Base-by-base conservation (phyloP, 257 asterid genomes). In the Nyctanthes arbortristis region DNA sequence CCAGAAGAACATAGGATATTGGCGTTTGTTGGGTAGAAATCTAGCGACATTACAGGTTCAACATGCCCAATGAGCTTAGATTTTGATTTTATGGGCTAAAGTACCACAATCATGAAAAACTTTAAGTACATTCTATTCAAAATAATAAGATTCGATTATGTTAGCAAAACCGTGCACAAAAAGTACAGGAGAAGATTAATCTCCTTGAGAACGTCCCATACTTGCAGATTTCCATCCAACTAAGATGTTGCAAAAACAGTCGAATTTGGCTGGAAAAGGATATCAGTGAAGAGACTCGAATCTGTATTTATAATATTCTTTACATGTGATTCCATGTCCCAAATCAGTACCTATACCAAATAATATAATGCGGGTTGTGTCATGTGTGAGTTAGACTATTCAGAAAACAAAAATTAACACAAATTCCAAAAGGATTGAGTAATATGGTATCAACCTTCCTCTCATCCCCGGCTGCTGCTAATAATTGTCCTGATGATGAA, bases 401-500 rank as follows among this genome's bases (percentile, higher is more conserved):
- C n/a, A n/a, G n/a, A n/a, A n/a, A n/a, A n/a, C n/a, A n/a, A n/a
- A n/a, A n/a, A n/a, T 60, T 16, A 31, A 14, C 16, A 66, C 1
- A 12, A 34, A 73, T 37, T 5, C 33, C 27, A 22, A 61, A 62
- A 20, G 1, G 40, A 61, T 72, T 59, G 45, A 66, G 58, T 32
- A 58, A 22, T 49, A 64, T 20, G 36, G 64, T 65, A 64, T 35
- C 1, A 70, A 79, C 92, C 89, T 84, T 81, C 71, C 69, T 79
- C 72, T 77, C 86, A 68, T 81, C 80, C 36, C 92, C 92, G 34
- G 83, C 92, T 71, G 80, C 73, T 64, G 82, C 89, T 49, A 86
- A 73, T 59, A 73, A 77, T 67, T 66, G 71, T 57, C 86, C 83
- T 6, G 63, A 27, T 31, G 80, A 45, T 59, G 87, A 74, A 63